Percentiles rank a stretch among this genome's conserved stretches.
Conservation (phyloP, 768 basidiomycete genomes). For the Trametes coccinea region DNA sequence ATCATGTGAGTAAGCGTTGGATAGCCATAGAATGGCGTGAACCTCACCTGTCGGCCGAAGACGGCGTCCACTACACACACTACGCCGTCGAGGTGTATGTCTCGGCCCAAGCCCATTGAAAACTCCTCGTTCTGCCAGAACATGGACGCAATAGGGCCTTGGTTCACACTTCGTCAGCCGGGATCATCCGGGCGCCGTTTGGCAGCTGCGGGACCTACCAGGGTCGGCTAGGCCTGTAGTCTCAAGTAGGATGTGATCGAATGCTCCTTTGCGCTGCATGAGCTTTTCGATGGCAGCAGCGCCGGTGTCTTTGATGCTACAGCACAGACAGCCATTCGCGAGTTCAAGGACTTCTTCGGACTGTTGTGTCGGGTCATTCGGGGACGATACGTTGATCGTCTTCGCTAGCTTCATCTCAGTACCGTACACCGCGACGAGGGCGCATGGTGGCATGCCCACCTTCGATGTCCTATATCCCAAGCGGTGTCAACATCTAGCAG, state of each 20-base stretch:
- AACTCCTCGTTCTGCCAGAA: conserved; percentile 90
- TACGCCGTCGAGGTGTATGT: conserved; percentile 84
- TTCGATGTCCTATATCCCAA: conserved; percentile 77
- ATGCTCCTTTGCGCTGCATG: conserved; percentile 81
- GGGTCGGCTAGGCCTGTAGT: conserved; percentile 97
- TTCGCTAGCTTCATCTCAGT: conserved; percentile 52
- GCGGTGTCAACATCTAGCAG: conserved; percentile 5
- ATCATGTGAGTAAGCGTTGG: not conserved
- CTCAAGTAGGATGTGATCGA: conserved; percentile 95
- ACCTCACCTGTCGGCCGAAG: conserved; percentile 61
- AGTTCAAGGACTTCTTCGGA: conserved; percentile 90
- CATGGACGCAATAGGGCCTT: conserved; percentile 84
- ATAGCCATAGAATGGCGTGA: not conserved
- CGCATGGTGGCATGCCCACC: conserved; percentile 43
- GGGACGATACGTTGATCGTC: conserved; percentile 78
- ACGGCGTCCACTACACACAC: conserved; percentile 91
- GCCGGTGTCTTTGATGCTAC: conserved; percentile 94
- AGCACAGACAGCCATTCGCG: conserved; percentile 97
- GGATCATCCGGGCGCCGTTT: conserved; percentile 7
- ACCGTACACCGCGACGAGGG: not conserved
- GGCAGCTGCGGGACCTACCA: conserved; percentile 43
- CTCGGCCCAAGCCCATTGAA: conserved; percentile 61
- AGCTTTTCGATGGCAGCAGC: conserved; percentile 92
- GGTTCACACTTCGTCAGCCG: not conserved
- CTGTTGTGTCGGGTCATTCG: conserved; percentile 58